Percentiles rank a stretch among this genome's conserved stretches.
These are phyloP conservation scores for Scedosporium dehoogii DNA, from an alignment of 2,329 filamentous ascomycete species.

Conservation along the genomic window DNA sequence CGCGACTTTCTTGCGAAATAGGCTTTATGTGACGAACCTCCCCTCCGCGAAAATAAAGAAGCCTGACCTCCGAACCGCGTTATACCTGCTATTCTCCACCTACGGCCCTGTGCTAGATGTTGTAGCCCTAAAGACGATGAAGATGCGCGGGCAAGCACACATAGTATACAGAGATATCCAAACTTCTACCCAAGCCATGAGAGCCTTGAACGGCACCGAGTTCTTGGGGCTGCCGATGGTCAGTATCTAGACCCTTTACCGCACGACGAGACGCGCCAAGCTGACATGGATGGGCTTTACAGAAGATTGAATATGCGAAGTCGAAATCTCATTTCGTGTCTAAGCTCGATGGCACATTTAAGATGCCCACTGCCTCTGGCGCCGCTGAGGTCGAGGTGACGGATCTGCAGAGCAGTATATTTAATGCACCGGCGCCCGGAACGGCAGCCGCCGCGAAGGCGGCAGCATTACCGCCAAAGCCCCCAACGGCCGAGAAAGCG, in stretches of 20 bases:
- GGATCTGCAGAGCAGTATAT: conserved; percentile 70
- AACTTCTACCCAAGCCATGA: conserved; percentile 88
- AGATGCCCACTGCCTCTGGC: conserved; percentile 47
- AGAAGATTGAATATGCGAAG: conserved; percentile 90
- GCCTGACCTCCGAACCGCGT: conserved; percentile 69
- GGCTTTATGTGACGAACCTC: conserved; percentile 82
- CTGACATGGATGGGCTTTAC: neutral
- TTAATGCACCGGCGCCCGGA: conserved; percentile 55
- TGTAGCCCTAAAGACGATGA: conserved; percentile 75
- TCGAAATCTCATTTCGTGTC: conserved; percentile 79
- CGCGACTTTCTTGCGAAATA: conserved; percentile 23
- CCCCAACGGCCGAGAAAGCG: conserved; percentile 37
- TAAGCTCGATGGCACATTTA: conserved; percentile 86
- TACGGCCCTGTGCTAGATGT: conserved; percentile 90
- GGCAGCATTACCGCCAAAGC: conserved; percentile 30
- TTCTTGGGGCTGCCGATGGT: conserved; percentile 84
- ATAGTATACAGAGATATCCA: conserved; percentile 83
- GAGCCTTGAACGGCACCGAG: conserved; percentile 72
- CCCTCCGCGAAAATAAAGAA: conserved; percentile 83
- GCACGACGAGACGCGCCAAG: conserved; percentile 9
- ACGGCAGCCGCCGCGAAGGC: conserved; percentile 30
- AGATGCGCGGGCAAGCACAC: conserved; percentile 95
- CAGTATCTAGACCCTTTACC: conserved; percentile 7
- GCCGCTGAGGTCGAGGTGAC: conserved; percentile 53
- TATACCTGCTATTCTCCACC: conserved; percentile 91